Conservation (phyloP, 208 protist genomes). For the Acanthamoeba sp. region DNA sequence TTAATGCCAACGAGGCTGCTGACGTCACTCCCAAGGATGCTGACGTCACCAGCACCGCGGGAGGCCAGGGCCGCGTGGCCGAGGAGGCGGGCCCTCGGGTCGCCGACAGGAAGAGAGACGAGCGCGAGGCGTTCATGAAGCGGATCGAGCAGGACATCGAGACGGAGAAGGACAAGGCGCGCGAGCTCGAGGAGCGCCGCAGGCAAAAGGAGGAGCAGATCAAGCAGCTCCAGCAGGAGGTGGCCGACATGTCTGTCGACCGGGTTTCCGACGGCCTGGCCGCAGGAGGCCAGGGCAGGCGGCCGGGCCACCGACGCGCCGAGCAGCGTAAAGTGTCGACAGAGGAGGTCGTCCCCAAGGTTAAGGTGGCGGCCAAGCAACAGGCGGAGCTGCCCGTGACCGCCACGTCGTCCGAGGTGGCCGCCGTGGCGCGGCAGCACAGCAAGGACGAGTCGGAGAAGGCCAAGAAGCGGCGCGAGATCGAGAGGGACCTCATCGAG, state of each 20-base stretch:
- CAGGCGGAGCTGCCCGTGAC: no score
- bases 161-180: conserved; percentile 29
- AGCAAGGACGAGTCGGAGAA: background rate
- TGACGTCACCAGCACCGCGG: background rate
- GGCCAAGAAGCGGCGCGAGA: conserved; percentile 49
- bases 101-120: background rate
- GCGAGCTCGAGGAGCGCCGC: background rate
- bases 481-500: conserved; percentile 35
- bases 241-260: background rate
- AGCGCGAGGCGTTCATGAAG: conserved; percentile 7
- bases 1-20: background rate
- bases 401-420: background rate
- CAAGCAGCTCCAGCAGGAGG: background rate
- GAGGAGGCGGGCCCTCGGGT: no score
- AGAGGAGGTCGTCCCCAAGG: background rate
- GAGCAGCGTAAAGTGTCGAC: background rate
- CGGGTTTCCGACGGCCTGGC: no score
- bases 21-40: background rate
- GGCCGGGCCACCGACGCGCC: no score
- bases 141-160: conserved; percentile 40
- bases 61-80: no score
- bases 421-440: background rate
- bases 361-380: background rate
- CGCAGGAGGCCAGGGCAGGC: no score
- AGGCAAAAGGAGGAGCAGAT: background rate